Conservation (phyloP, 2,329 filamentous ascomycete genomes). For the Fusarium longipes region DNA sequence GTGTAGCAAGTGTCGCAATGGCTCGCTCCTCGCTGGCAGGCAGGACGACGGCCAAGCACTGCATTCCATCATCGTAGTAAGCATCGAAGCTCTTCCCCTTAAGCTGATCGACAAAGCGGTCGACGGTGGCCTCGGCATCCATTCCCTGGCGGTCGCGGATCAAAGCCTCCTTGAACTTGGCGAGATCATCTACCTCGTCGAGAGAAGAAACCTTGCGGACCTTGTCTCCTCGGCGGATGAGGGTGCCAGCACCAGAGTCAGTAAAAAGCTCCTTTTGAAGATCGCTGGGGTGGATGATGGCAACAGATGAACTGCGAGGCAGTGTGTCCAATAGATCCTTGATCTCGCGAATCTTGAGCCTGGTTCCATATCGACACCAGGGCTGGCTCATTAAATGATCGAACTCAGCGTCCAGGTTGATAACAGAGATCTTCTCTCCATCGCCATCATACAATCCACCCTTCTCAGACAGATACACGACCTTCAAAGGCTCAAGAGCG, state of each 20-base stretch:
- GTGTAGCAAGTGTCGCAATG: slow-evolving; percentile 85
- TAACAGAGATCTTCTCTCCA: slow-evolving; percentile 93
- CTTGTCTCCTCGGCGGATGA: slow-evolving; percentile 93
- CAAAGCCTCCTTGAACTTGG: slow-evolving; percentile 83
- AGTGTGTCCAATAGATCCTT: slow-evolving; percentile 91
- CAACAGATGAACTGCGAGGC: slow-evolving; percentile 91
- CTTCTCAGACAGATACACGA: slow-evolving; percentile 98
- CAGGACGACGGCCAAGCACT: slow-evolving; percentile 89
- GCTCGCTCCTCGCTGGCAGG: slow-evolving; percentile 74
- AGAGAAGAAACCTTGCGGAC: slow-evolving; percentile 79
- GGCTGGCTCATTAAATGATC: slow-evolving; percentile 91
- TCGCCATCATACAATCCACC: slow-evolving; percentile 95
- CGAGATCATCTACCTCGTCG: slow-evolving; percentile 78
- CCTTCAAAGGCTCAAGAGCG: slow-evolving; percentile 91
- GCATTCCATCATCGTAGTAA: slow-evolving; percentile 94
- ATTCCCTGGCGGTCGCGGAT: slow-evolving; percentile 83
- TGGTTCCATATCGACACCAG: slow-evolving; percentile 95
- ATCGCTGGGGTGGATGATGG: slow-evolving; percentile 96
- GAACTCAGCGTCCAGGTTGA: slow-evolving; percentile 97
- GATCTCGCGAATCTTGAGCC: slow-evolving; percentile 97
- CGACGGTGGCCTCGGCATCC: slow-evolving; percentile 84
- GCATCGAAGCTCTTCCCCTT: slow-evolving; percentile 84
- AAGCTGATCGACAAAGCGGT: slow-evolving; percentile 85
- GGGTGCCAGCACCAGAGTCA: slow-evolving; percentile 91
- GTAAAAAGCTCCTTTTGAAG: slow-evolving; percentile 98